Conservation (phyloP, 1,139 yeast genomes). For the Blastobotrys capitulatus region DNA sequence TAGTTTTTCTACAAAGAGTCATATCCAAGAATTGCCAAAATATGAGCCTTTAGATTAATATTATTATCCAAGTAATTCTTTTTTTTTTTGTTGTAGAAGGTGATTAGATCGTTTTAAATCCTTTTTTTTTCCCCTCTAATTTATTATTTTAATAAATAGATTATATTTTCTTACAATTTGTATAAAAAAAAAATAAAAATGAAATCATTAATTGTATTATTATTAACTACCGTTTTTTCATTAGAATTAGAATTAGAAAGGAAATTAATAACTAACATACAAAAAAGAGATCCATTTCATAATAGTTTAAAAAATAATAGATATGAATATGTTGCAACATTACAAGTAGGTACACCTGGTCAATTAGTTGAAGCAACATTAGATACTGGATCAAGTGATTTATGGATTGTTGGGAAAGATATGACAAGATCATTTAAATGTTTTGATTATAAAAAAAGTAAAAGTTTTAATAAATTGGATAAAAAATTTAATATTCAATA, state of each 20-base stretch:
- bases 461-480: conserved; percentile 11
- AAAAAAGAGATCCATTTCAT: not conserved
- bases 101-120: no score
- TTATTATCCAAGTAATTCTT: not conserved
- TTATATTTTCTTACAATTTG: no score
- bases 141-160: no score
- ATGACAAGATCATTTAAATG: not conserved
- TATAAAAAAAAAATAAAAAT: no score
- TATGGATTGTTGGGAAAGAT: conserved; percentile 43
- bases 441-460: not conserved
- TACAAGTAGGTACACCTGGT: conserved; percentile 22
- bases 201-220: not conserved
- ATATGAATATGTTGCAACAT: conserved; percentile 12
- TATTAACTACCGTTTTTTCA: conserved; percentile 28
- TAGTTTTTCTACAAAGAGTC: conserved; percentile 24
- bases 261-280: not conserved
- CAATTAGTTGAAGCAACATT: conserved; percentile 29
- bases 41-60: not conserved
- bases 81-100: not conserved
- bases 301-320: conserved; percentile 38
- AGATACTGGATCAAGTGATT: conserved; percentile 67
- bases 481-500: conserved; percentile 42
- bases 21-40: conserved; percentile 15
- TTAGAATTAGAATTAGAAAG: conserved; percentile 4
- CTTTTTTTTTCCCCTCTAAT: no score